phyloP scores from a whole-genome alignment of 495 filamentous ascomycete species.

The Penicillium diatomitis region DNA sequence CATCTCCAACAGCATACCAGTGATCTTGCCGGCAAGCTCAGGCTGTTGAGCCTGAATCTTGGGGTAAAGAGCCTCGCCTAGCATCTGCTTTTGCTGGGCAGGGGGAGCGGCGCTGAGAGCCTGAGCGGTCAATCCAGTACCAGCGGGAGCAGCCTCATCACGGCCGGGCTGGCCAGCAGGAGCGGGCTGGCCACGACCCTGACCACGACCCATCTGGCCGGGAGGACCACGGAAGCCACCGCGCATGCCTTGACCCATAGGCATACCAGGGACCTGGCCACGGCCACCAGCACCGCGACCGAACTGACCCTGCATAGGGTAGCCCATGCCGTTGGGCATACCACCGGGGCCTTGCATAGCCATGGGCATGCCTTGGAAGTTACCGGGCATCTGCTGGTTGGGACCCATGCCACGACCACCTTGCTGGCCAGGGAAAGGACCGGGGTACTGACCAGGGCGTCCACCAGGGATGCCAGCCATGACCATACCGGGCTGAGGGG shows the following conservation, averaged over 20 bases:
- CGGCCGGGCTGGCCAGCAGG: constrained; percentile 22
- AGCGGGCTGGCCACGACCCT: constrained; percentile 34
- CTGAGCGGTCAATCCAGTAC: constrained; percentile 27
- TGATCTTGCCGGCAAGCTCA: constrained; percentile 96
- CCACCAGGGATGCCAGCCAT: constrained; percentile 74
- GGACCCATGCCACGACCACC: constrained; percentile 73
- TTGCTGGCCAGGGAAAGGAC: constrained; percentile 67
- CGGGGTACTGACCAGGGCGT: constrained; percentile 76
- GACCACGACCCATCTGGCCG: constrained; percentile 41
- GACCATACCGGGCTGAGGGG: constrained; percentile 67
- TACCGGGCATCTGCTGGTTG: constrained; percentile 69
- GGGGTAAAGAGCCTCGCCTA: constrained; percentile 94
- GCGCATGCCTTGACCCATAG: constrained; percentile 61
- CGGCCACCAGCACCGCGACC: constrained; percentile 68
- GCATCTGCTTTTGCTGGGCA: constrained; percentile 89
- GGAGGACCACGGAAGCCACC: constrained; percentile 53
- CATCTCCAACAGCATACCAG: constrained; percentile 99
- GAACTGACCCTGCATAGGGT: constrained; percentile 48
- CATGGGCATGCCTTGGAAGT: constrained; percentile 76
- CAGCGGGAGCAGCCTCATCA: constrained; percentile 16
- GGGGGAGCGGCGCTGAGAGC: constrained; percentile 47
- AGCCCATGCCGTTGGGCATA: constrained; percentile 46
- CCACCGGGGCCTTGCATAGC: constrained; percentile 55
- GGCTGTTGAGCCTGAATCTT: constrained; percentile 93
- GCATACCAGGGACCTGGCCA: constrained; percentile 67